phyloP scores from a whole-genome alignment of 2,329 filamentous ascomycete genomes.

The Hymenoscyphus fructigenus region DNA sequence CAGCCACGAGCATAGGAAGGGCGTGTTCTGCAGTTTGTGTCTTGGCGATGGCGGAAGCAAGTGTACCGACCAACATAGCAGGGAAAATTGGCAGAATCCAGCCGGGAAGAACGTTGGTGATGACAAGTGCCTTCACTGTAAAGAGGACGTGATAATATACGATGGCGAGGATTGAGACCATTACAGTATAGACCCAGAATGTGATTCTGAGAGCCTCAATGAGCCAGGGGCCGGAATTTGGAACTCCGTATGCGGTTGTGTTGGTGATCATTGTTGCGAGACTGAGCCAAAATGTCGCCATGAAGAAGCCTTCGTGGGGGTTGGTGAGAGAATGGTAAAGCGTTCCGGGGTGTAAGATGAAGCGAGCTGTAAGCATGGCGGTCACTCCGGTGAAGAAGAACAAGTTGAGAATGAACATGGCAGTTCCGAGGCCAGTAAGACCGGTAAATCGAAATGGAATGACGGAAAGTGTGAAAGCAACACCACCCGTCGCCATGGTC shows the following conservation, averaged over 20 bases:
- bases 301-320: slow-evolving; percentile 67
- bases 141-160: slow-evolving; percentile 69
- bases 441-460: slow-evolving; percentile 65
- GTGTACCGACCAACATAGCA: slow-evolving; percentile 70
- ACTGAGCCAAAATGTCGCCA: slow-evolving; percentile 69
- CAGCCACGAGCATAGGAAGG: slow-evolving; percentile 63
- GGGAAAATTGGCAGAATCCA: slow-evolving; percentile 75
- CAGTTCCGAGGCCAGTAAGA: slow-evolving; percentile 61
- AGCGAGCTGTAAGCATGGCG: slow-evolving; percentile 56
- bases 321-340: slow-evolving; percentile 59
- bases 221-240: slow-evolving; percentile 53
- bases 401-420: slow-evolving; percentile 69
- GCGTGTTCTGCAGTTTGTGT: slow-evolving; percentile 56
- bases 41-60: slow-evolving; percentile 63
- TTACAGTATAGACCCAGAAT: slow-evolving; percentile 68
- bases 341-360: slow-evolving; percentile 57
- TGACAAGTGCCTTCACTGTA: slow-evolving; percentile 47
- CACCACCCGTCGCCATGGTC: slow-evolving; percentile 73
- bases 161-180: slow-evolving; percentile 59
- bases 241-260: slow-evolving; percentile 64
- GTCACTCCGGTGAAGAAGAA: slow-evolving; percentile 60
- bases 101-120: slow-evolving; percentile 70
- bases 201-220: slow-evolving; percentile 58
- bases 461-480: slow-evolving; percentile 63
- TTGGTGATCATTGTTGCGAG: slow-evolving; percentile 67